A percentile compares a stretch with the other conserved stretches of the same genome.
These are phyloP conservation scores for Musa troglodytarum DNA, from an alignment of 176 grass and related monocot species.

Conservation along the genomic window DNA sequence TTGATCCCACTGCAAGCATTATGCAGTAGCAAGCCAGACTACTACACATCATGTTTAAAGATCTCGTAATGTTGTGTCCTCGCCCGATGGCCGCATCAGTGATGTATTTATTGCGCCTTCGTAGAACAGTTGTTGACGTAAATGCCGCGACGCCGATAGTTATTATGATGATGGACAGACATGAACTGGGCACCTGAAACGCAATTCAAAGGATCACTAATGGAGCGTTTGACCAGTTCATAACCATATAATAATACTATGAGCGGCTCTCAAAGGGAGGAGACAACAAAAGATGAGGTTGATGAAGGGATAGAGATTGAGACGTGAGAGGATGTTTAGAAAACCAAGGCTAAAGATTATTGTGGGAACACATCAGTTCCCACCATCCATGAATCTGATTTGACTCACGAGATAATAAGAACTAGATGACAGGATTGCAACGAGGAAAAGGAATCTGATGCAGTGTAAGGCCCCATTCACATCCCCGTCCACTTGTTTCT, in stretches of 20 bases:
- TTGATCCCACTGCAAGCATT: background rate
- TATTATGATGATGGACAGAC: background rate
- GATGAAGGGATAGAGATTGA: background rate
- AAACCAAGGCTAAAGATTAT: conserved; percentile 1
- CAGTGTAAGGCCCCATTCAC: background rate
- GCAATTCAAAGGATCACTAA: background rate
- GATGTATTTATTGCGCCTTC: too few species aligned
- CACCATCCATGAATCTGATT: conserved; percentile 17
- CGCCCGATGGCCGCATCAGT: too few species aligned
- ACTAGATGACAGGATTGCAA: background rate
- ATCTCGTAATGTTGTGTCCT: too few species aligned
- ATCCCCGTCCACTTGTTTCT: background rate
- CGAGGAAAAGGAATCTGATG: background rate
- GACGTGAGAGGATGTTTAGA: background rate
- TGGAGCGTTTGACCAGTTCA: background rate
- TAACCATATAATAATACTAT: background rate
- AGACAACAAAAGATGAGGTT: background rate
- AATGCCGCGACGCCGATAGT: too few species aligned
- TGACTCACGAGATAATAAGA: background rate
- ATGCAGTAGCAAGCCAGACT: background rate
- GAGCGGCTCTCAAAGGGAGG: background rate
- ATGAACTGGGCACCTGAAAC: background rate
- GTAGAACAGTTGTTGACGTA: too few species aligned
- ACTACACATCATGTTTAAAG: background rate
- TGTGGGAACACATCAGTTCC: conserved; percentile 12